Percentiles rank a stretch among this genome's conserved stretches.
Conservation (phyloP, 2,329 filamentous ascomycete species). For the Cryphonectria radicalis region DNA sequence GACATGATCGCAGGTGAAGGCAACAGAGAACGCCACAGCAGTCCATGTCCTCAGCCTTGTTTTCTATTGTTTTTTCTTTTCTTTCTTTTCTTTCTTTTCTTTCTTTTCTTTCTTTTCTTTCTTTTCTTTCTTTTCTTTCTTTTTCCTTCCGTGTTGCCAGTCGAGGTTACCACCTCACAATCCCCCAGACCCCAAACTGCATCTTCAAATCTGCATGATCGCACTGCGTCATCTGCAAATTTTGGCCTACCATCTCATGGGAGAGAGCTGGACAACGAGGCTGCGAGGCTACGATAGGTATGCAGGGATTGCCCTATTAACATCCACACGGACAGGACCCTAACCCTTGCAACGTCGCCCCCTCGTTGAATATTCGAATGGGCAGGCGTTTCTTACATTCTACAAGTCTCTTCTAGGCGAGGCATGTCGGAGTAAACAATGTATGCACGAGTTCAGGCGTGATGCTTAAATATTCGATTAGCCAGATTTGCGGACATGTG, state of each 20-base stretch:
- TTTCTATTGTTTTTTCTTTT: too few relatives aligned
- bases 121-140: too few relatives aligned
- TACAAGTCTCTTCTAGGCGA: background rate
- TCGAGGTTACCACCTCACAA: background rate
- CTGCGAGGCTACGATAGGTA: background rate
- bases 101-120: background rate
- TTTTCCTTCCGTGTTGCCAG: background rate
- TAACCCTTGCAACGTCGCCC: constrained; percentile 9
- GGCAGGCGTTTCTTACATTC: background rate
- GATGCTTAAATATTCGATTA: background rate
- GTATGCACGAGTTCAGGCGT: background rate
- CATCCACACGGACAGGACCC: background rate
- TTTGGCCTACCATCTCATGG: background rate
- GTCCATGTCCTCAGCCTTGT: too few relatives aligned
- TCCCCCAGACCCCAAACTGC: too few relatives aligned
- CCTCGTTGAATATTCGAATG: background rate
- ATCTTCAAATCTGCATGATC: background rate
- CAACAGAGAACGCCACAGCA: background rate
- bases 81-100: background rate
- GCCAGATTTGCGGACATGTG: background rate
- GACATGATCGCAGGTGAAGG: background rate
- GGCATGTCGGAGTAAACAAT: background rate
- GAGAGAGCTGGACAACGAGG: background rate
- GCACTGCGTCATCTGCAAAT: too few relatives aligned
- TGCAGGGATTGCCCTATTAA: background rate